phyloP scores from a whole-genome alignment of 78 protist species.

The Diacronema lutheri region DNA sequence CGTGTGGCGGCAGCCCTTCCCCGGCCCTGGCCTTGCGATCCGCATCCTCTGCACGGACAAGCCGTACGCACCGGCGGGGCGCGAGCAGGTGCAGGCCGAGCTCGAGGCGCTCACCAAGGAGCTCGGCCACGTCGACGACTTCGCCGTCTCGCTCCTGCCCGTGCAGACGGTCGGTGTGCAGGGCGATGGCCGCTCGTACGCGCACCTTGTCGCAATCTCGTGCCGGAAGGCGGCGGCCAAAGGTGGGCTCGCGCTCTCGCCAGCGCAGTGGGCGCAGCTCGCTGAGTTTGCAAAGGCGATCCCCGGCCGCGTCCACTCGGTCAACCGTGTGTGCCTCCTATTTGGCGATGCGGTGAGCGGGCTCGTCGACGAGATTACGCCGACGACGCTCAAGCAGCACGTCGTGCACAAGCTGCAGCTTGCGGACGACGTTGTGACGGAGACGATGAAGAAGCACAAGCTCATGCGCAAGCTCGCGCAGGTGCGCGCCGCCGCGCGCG shows the following conservation, averaged over 20 bases:
- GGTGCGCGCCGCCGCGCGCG: too few species aligned
- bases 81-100: not conserved
- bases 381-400: conserved; percentile 59
- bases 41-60: conserved; percentile 78
- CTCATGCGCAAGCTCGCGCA: conserved; percentile 7
- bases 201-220: conserved; percentile 21
- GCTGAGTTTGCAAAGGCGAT: conserved; percentile 59
- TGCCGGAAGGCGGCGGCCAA: not conserved
- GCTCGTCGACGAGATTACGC: conserved; percentile 58
- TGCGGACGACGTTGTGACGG: conserved; percentile 75
- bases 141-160: conserved; percentile 57
- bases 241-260: conserved; percentile 45
- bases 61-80: conserved; percentile 44
- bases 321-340: conserved; percentile 75
- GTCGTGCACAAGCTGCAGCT: conserved; percentile 64
- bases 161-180: conserved; percentile 88
- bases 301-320: conserved; percentile 76
- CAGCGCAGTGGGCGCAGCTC: conserved; percentile 43
- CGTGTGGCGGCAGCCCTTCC: conserved; percentile 95
- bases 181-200: conserved; percentile 92
- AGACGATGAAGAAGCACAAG: conserved; percentile 37
- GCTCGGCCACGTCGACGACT: not conserved
- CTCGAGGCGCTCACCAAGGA: not conserved
- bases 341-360: conserved; percentile 52
- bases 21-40: conserved; percentile 96